Evolutionary conservation across 441 rosid genomes (phyloP), one percentile per base, ranked within the genome.

Genomic region (Gossypium trilobum): DNA sequence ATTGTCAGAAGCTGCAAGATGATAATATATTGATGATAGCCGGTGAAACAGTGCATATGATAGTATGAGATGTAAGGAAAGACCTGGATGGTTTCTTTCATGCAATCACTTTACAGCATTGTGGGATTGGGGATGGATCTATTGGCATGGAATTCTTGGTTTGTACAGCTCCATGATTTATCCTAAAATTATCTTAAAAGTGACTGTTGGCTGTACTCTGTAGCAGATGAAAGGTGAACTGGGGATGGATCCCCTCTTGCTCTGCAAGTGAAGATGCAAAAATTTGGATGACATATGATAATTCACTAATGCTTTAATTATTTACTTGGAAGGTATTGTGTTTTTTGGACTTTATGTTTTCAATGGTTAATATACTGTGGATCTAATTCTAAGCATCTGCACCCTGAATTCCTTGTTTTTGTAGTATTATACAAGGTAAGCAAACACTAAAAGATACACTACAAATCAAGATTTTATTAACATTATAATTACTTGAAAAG

Each of bases 21-120:
- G 96, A 91, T 77, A 95, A 95, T 80, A 89, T 86, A 82, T 87
- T 95, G 82, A 92, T 91, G 97, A 86, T 95, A 70, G 89, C 85
- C 46, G 91, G 86, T 14, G 97, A 86, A 19, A 82, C 72, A 70
- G 96, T 91, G 85, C 83, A 88, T 75, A 84, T 91, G 91, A 89
- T 87, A 63, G 82, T 81, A 66, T 87, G 80, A 80, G 67, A 71
- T 27, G 42, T 1, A 52, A 65, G 48, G 44, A 44, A 52, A 50
- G 66, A 54, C 42, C 66, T 13, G 58, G 73, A 23, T 55, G 61
- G 25, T 52, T 63, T 14, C 29, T 11, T 13, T 19, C 20, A 56
- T 36, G 63, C 73, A 56, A 39, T 11, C 71, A 20, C 1, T 4
- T 22, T 48, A 36, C 23, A 3, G 71, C 20, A 19, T 66, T 52